Conservation (phyloP, 306 rosid species). For the Clitoria ternatea region DNA sequence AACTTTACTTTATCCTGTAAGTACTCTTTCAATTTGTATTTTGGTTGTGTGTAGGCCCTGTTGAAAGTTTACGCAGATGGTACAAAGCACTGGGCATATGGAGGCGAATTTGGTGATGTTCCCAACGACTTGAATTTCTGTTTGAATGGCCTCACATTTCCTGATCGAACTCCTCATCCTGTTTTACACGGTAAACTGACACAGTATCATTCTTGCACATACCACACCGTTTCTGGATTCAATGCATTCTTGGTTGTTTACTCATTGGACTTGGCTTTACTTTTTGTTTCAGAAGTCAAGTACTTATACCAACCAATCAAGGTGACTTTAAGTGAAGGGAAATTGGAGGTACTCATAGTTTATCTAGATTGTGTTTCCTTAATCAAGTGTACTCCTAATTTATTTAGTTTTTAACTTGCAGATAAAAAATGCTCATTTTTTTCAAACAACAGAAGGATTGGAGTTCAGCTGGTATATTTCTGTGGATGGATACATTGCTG, state of each 20-base stretch:
- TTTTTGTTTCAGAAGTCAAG: constrained; percentile 73
- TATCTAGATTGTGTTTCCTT: background rate
- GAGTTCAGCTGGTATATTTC: constrained; percentile 76
- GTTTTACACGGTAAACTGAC: constrained; percentile 64
- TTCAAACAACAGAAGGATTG: constrained; percentile 65
- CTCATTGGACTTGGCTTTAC: constrained; percentile 2
- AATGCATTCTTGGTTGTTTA: background rate
- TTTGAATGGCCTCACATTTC: constrained; percentile 73
- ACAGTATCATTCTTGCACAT: background rate
- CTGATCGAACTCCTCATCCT: constrained; percentile 96
- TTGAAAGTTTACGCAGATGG: constrained; percentile 52
- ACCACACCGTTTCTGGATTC: background rate
- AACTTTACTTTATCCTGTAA: background rate
- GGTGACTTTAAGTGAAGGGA: constrained; percentile 48
- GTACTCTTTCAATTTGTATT: background rate
- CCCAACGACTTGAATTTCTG: constrained; percentile 93
- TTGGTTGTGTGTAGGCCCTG: constrained; percentile 49
- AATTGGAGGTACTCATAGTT: constrained; percentile 51
- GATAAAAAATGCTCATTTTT: constrained; percentile 73
- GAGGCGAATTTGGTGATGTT: constrained; percentile 91
- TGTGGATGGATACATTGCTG: constrained; percentile 71
- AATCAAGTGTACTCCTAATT: constrained; percentile 9
- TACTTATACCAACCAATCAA: constrained; percentile 85
- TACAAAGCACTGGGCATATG: constrained; percentile 88
- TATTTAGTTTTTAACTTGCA: constrained; percentile 32